Percentiles rank a stretch among this genome's conserved stretches.
Evolutionary conservation across 495 filamentous ascomycete genomes (phyloP).

Genomic region (Hypomontagnella monticulosa): DNA sequence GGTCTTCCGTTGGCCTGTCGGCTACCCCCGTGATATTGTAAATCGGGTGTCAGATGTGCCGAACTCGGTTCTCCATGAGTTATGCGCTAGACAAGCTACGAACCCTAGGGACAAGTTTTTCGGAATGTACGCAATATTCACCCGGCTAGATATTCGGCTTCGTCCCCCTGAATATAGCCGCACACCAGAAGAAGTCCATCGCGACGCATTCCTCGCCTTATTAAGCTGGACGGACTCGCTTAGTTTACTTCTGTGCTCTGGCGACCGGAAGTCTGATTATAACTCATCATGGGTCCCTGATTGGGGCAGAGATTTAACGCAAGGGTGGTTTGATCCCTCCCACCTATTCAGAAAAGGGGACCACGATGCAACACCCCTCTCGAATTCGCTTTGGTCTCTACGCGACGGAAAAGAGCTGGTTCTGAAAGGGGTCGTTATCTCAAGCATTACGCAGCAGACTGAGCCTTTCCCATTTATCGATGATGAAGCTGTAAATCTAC

Average conservation of each 20-base stretch:
- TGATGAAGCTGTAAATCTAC: slow-evolving; percentile 3
- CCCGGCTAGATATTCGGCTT: background rate
- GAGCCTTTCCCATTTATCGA: slow-evolving; percentile 9
- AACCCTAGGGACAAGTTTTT: slow-evolving; percentile 11
- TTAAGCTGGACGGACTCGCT: slow-evolving; percentile 8
- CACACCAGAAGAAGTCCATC: slow-evolving; percentile 3
- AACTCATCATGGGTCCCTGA: slow-evolving; percentile 15
- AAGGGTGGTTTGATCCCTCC: slow-evolving; percentile 7
- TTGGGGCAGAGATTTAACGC: slow-evolving; percentile 2
- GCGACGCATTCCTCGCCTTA: slow-evolving; percentile 5
- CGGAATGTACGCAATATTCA: slow-evolving; percentile 14
- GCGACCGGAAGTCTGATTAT: slow-evolving; percentile 2
- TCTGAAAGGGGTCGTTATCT: slow-evolving; percentile 4
- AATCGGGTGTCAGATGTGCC: background rate
- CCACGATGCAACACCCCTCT: slow-evolving; percentile 2
- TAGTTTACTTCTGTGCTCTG: slow-evolving; percentile 10
- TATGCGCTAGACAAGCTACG: slow-evolving; percentile 15
- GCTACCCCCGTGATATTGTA: background rate
- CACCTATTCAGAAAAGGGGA: slow-evolving; percentile 7
- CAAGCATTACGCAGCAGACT: slow-evolving; percentile 1
- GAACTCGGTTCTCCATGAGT: slow-evolving; percentile 1
- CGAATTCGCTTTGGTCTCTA: background rate
- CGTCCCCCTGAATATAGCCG: slow-evolving; percentile 6
- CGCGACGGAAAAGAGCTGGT: background rate
- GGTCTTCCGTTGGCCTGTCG: slow-evolving; percentile 14